Evolutionary conservation across 2,329 filamentous ascomycete species (phyloP).

Genomic region (Monilinia polystroma): DNA sequence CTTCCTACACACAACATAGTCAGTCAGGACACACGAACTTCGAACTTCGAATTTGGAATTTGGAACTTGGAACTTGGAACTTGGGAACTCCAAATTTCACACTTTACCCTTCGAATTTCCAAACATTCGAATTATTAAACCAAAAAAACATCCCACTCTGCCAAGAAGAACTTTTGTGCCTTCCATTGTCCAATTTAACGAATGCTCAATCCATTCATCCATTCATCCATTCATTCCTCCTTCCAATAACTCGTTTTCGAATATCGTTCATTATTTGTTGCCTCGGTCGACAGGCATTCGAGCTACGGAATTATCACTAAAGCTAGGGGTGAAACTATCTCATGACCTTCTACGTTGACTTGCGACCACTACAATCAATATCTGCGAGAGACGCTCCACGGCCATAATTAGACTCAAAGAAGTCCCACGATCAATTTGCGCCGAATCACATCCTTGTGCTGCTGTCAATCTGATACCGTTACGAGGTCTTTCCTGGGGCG

Average conservation of each 20-base stretch:
- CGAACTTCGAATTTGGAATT: too few species aligned
- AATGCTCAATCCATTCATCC: neutral
- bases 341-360: slow-evolving; percentile 27
- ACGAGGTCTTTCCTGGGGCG: neutral
- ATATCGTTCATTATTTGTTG: slow-evolving; percentile 15
- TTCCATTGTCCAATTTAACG: slow-evolving; percentile 15
- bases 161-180: slow-evolving; percentile 11
- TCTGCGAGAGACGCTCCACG: slow-evolving; percentile 18
- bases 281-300: slow-evolving; percentile 21
- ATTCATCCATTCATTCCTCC: neutral
- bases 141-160: slow-evolving; percentile 16
- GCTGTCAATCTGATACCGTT: slow-evolving; percentile 9
- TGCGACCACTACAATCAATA: slow-evolving; percentile 29
- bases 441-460: slow-evolving; percentile 19
- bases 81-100: neutral
- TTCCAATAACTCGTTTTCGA: neutral
- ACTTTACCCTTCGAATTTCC: neutral
- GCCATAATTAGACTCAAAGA: neutral
- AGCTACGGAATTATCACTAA: slow-evolving; percentile 13
- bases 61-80: too few species aligned
- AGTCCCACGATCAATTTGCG: slow-evolving; percentile 18
- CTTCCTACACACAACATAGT: too few species aligned
- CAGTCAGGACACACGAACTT: too few species aligned
- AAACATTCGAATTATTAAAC: neutral
- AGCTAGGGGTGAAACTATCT: slow-evolving; percentile 32